phyloP scores from a whole-genome alignment of 2,329 filamentous ascomycete species.

The Plectosphaerella sp. region DNA sequence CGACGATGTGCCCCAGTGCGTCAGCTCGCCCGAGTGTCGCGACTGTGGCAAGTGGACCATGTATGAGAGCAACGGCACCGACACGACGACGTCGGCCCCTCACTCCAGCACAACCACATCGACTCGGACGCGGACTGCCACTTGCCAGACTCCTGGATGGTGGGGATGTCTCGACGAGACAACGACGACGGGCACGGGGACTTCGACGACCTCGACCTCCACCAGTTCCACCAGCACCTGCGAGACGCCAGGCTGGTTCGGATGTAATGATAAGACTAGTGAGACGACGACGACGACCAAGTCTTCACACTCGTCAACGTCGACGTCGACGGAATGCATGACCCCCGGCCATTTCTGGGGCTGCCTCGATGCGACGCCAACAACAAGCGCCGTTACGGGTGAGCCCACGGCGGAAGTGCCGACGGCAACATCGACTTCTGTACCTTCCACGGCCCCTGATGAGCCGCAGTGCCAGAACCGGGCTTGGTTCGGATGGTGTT shows the following conservation, averaged over 20 bases:
- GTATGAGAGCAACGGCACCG: conserved; percentile 86
- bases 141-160: conserved; percentile 90
- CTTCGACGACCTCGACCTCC: conserved; percentile 38
- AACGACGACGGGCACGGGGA: conserved; percentile 40
- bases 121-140: conserved; percentile 69
- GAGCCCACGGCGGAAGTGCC: conserved; percentile 25
- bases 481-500: conserved; percentile 38
- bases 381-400: conserved; percentile 15
- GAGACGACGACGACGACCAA: conserved; percentile 18
- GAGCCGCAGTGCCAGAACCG: conserved; percentile 27
- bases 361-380: conserved; percentile 37
- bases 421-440: conserved; percentile 20
- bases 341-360: conserved; percentile 55
- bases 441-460: conserved; percentile 16
- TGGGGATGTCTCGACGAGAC: conserved; percentile 74
- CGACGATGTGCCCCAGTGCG: conserved; percentile 73
- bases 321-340: conserved; percentile 29
- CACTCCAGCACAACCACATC: conserved; percentile 47
- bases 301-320: conserved; percentile 17
- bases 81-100: conserved; percentile 61
- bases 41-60: conserved; percentile 95
- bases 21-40: conserved; percentile 71
- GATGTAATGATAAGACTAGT: conserved; percentile 52
- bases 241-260: conserved; percentile 62
- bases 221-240: conserved; percentile 51